Evolutionary conservation across 2,329 filamentous ascomycete species (phyloP).

Genomic region (Diaporthe aspalathi): DNA sequence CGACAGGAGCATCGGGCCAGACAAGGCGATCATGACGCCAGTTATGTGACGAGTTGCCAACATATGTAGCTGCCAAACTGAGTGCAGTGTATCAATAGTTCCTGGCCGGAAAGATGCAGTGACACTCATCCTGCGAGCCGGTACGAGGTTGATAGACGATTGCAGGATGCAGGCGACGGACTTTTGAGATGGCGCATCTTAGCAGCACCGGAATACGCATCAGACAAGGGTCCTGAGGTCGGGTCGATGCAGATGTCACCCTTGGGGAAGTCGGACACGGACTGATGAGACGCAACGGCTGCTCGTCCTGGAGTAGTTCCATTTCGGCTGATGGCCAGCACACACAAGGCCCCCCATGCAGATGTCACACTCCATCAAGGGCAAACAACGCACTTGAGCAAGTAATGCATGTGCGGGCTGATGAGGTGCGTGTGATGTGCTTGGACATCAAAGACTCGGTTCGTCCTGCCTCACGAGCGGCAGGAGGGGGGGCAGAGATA

Average conservation of each 20-base stretch:
- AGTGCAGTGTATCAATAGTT: neutral
- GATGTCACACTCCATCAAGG: neutral
- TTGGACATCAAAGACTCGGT: neutral
- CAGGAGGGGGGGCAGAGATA: neutral
- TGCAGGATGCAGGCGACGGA: neutral
- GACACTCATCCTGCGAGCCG: neutral
- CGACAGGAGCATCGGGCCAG: neutral
- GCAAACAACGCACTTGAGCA: neutral
- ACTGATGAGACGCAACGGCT: neutral
- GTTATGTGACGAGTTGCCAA: slow-evolving; percentile 6
- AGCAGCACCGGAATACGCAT: neutral
- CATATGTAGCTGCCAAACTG: neutral
- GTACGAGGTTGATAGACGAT: neutral
- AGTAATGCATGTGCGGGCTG: neutral
- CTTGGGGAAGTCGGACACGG: neutral
- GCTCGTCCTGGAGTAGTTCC: neutral
- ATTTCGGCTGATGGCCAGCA: neutral
- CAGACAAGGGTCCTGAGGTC: no score
- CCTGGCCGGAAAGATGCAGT: neutral
- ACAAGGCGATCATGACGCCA: neutral
- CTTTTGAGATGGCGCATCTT: neutral
- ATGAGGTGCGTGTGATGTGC: neutral
- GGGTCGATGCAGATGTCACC: neutral
- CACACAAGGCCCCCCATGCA: neutral
- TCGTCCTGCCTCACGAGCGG: slow-evolving; percentile 6